These are phyloP conservation scores for Arthrinium phaeospermum DNA, from an alignment of 2,329 filamentous ascomycete species.

Conservation along the genomic window DNA sequence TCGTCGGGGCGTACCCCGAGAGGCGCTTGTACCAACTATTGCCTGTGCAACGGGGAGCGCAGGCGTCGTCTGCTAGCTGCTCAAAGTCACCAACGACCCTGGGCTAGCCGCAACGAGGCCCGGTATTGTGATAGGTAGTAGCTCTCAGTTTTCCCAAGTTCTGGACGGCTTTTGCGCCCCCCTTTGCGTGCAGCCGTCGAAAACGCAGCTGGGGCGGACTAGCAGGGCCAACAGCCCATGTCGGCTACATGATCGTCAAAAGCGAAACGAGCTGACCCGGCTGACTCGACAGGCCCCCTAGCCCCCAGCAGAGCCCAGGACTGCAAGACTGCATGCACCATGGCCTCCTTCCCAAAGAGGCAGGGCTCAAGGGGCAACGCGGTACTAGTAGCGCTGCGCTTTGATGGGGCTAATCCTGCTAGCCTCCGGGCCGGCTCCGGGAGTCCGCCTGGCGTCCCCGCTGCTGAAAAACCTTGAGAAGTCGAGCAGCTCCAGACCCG, in stretches of 20 bases:
- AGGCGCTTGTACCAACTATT: neutral
- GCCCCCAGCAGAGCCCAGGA: no score
- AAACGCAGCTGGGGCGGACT: neutral
- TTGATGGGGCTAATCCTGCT: neutral
- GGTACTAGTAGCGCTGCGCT: neutral
- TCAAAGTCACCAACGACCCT: neutral
- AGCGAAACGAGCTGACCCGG: neutral
- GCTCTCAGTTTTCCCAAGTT: neutral
- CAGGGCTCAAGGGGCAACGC: neutral
- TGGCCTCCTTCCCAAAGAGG: neutral
- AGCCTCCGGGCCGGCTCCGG: conserved; percentile 6
- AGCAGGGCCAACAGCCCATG: neutral
- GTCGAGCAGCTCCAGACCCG: neutral
- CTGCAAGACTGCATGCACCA: neutral
- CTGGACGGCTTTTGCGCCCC: neutral
- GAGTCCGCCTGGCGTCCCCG: neutral
- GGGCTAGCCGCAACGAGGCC: neutral
- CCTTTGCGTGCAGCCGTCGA: neutral
- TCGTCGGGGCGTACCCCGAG: neutral
- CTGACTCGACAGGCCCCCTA: neutral
- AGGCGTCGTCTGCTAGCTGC: neutral
- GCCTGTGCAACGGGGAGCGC: neutral
- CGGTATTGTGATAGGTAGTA: neutral
- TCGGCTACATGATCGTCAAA: neutral
- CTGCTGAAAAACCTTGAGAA: no score